phyloP scores from a whole-genome alignment of 331 rosid genomes.

The Quercus phellos region DNA sequence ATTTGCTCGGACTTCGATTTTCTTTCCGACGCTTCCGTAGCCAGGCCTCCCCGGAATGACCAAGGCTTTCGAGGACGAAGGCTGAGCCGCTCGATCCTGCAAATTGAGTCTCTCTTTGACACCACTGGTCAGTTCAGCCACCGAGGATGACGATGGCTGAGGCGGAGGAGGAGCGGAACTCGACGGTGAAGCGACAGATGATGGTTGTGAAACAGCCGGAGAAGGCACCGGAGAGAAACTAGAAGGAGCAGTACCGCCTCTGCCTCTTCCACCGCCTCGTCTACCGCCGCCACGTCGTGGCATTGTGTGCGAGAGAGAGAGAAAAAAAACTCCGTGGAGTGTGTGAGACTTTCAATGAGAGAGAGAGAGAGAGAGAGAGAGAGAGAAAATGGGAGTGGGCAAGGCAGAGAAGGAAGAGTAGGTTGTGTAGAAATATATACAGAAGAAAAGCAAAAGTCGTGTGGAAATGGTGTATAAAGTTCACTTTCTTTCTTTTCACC shows the following conservation, averaged over 20 bases:
- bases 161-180: neutral
- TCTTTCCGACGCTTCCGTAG: constrained; percentile 33
- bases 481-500: too few relatives aligned
- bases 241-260: neutral
- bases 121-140: neutral
- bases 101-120: constrained; percentile 14
- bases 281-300: neutral
- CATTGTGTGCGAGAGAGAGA: neutral
- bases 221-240: neutral
- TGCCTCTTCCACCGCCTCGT: neutral
- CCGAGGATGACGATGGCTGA: neutral
- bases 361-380: too few relatives aligned
- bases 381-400: too few relatives aligned
- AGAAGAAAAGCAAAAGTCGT: too few relatives aligned
- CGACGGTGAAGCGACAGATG: neutral
- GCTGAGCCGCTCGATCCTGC: constrained; percentile 3
- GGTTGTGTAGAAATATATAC: too few relatives aligned
- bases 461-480: too few relatives aligned
- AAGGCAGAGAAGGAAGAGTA: too few relatives aligned
- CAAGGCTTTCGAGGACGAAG: constrained; percentile 38
- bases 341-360: too few relatives aligned
- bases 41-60: constrained; percentile 43
- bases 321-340: too few relatives aligned
- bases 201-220: neutral
- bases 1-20: constrained; percentile 38